Percentiles rank a stretch among this genome's conserved stretches.
Evolutionary conservation across 768 basidiomycete genomes (phyloP).

Genomic region (Boletus rex-veris): DNA sequence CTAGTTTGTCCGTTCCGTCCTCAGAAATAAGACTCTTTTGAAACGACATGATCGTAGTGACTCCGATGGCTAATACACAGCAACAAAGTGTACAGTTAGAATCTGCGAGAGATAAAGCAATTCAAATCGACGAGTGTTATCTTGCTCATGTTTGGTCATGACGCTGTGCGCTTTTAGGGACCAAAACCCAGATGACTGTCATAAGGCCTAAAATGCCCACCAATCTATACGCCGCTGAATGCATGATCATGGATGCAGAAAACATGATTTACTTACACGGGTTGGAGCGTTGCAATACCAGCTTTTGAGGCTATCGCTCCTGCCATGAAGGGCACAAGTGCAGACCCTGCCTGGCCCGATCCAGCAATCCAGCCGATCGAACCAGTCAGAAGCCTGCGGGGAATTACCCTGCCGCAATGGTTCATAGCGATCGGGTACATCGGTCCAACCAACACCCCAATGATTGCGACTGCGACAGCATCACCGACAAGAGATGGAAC

Average conservation of each 20-base stretch:
- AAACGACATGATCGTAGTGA: neutral
- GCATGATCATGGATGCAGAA: too few relatives aligned
- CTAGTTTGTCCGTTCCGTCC: neutral
- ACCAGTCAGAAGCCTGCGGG: conserved; percentile 34
- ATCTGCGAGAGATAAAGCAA: neutral
- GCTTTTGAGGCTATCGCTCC: conserved; percentile 24
- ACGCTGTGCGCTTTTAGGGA: conserved; percentile 26
- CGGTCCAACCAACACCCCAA: conserved; percentile 71
- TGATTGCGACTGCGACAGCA: conserved; percentile 58
- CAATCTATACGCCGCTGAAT: conserved; percentile 5
- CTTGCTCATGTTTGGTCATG: neutral
- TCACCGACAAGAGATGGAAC: conserved; percentile 62
- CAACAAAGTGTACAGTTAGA: neutral
- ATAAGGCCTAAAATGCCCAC: conserved; percentile 40
- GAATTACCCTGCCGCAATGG: conserved; percentile 35
- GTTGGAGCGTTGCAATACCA: too few relatives aligned
- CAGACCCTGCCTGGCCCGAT: conserved; percentile 35
- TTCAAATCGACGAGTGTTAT: neutral
- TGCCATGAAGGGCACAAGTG: conserved; percentile 49
- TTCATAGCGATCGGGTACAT: conserved; percentile 59
- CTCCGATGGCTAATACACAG: neutral
- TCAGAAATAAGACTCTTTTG: neutral
- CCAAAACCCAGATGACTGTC: conserved; percentile 37
- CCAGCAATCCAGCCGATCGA: conserved; percentile 52
- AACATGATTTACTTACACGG: too few relatives aligned